Percentiles rank a stretch among this genome's conserved stretches.
Conservation (phyloP, 805 yeast genomes). For the Kodamaea sagamina region DNA sequence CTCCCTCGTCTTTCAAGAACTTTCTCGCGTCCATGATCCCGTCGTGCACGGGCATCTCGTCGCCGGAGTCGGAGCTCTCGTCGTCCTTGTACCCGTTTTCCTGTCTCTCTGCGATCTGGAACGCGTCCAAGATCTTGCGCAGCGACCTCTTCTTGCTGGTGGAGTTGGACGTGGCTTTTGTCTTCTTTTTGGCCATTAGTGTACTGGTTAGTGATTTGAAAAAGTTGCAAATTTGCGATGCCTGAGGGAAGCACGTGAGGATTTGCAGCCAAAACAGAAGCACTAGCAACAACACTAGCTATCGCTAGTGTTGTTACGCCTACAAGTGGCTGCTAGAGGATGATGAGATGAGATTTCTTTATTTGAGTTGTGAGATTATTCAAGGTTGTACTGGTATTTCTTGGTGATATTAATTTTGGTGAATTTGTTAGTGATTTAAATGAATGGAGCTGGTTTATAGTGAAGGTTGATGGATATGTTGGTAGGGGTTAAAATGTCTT, state of each 20-base stretch:
- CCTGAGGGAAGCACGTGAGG: conserved; percentile 11
- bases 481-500: too few species aligned
- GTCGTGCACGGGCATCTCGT: conserved; percentile 26
- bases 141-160: conserved; percentile 35
- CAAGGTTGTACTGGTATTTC: too few species aligned
- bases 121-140: conserved; percentile 45
- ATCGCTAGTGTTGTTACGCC: too few species aligned
- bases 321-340: too few species aligned
- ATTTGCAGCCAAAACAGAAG: background rate
- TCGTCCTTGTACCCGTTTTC: conserved; percentile 27
- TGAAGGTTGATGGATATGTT: too few species aligned
- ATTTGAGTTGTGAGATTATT: too few species aligned
- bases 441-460: too few species aligned
- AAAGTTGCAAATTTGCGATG: conserved; percentile 5
- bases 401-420: too few species aligned
- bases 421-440: too few species aligned
- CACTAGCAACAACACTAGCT: too few species aligned
- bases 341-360: too few species aligned
- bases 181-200: conserved; percentile 16
- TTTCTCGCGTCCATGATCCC: conserved; percentile 46
- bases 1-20: conserved; percentile 25
- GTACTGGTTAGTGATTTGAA: background rate
- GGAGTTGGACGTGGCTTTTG: conserved; percentile 7
- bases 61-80: conserved; percentile 19
- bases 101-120: conserved; percentile 45